Evolutionary conservation across 1,284 basidiomycete genomes (phyloP), one percentile per base, ranked within the genome.

Genomic region (Apiotrichum sp.): DNA sequence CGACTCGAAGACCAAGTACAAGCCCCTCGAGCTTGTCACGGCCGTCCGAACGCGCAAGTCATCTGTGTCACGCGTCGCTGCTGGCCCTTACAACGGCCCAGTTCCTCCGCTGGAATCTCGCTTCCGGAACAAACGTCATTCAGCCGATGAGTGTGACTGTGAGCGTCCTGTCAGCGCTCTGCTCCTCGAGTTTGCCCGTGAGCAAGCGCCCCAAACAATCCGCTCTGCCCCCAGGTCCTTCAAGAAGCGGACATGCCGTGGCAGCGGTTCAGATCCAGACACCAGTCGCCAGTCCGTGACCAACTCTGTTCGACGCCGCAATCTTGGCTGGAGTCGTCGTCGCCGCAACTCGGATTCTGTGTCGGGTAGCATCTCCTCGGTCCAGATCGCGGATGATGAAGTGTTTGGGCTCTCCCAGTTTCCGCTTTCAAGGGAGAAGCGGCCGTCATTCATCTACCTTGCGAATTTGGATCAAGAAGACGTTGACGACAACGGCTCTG

Each of bases 241-340:
- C 3, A 56, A 59, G 42, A 50, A n/a, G 32, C 49, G 43, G n/a
- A 45, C 54, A 22, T 58, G 6, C 47, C 45, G 5, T n/a, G 32
- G 29, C 58, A 53, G 38, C 29, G 54, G 54, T 31, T 52, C 45
- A 13, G 16, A 33, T 31, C 31, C 55, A 2, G 36, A 32, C 3
- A 50, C 33, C 16, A 29, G 31, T 45, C 57, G 69, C 41, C 38
- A 55, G 6, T 36, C 64, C 32, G 68, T 71, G 10, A 62, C 59
- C 29, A 65, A 62, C 4, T 54, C 50, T 9, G 67, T 60, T 6
- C 55, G 70, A 11, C 57, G 72, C 40, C 56, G 66, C 39, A 68
- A 67, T 22, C 53, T 74, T 3, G 70, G 70, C 10, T 74, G 72
- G 72, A 62, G 64, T 11, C 64, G 69, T 39, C 62, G 66, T 42